Evolutionary conservation across 208 protist species (phyloP).

Genomic region (Herpetomonas samuelpessoai): DNA sequence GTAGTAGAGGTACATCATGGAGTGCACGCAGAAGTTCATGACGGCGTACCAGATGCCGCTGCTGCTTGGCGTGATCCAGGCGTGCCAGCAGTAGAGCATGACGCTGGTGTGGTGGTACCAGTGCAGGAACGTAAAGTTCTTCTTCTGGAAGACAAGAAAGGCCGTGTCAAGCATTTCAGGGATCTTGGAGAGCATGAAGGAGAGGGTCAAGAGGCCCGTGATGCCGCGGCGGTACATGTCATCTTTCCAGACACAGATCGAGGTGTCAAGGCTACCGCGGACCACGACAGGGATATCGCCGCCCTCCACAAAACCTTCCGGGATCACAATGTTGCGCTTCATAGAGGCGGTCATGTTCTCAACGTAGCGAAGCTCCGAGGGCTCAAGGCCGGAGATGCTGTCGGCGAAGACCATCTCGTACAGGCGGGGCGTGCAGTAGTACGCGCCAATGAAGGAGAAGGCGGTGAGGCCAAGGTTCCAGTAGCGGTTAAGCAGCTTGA

Average conservation of each 20-base stretch:
- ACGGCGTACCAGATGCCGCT: conserved; percentile 77
- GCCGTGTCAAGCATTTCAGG: conserved; percentile 86
- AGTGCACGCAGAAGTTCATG: conserved; percentile 95
- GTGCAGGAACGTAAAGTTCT: conserved; percentile 83
- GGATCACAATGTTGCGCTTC: neutral
- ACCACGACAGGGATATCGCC: neutral
- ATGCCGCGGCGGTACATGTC: conserved; percentile 49
- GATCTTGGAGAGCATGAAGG: conserved; percentile 84
- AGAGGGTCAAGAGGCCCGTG: conserved; percentile 50
- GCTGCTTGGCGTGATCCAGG: conserved; percentile 36
- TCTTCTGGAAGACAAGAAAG: conserved; percentile 86
- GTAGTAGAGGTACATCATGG: conserved; percentile 96
- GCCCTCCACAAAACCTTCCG: neutral
- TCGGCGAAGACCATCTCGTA: conserved; percentile 15
- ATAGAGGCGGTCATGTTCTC: conserved; percentile 3
- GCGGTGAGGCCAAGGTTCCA: conserved; percentile 83
- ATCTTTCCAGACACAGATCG: conserved; percentile 51
- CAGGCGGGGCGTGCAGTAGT: conserved; percentile 48
- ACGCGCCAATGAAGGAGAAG: conserved; percentile 67
- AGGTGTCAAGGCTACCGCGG: conserved; percentile 36
- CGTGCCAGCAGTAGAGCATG: conserved; percentile 92
- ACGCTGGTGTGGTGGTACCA: conserved; percentile 94
- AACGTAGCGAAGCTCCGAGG: neutral
- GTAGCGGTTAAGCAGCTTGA: conserved; percentile 36
- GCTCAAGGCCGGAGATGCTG: neutral